Percentiles rank a stretch among this genome's conserved stretches.
phyloP scores from a whole-genome alignment of 2,329 filamentous ascomycete genomes.

The Elsinoe ampelina region DNA sequence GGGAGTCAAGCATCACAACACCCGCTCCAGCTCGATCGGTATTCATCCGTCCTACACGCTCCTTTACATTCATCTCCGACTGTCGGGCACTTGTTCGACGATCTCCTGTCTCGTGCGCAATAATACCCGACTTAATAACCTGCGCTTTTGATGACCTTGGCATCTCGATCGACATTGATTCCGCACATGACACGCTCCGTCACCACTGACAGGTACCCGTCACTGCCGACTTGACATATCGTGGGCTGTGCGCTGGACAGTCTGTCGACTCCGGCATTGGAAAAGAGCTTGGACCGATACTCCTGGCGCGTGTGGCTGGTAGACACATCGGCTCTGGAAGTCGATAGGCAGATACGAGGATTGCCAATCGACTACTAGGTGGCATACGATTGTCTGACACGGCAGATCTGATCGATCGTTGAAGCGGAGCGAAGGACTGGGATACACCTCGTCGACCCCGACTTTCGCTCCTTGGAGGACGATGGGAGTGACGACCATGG shows the following conservation, averaged over 20 bases:
- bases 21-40: neutral
- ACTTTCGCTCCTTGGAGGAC: neutral
- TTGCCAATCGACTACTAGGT: neutral
- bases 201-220: neutral
- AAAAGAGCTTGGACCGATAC: neutral
- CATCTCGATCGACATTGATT: conserved; percentile 1
- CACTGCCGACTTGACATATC: conserved; percentile 1
- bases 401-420: neutral
- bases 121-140: conserved; percentile 9
- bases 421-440: neutral
- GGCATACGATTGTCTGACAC: neutral
- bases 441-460: neutral
- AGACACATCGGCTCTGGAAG: neutral
- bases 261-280: neutral
- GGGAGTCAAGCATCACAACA: neutral
- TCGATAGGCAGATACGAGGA: neutral
- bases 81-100: neutral
- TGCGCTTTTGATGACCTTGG: conserved; percentile 9
- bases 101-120: neutral
- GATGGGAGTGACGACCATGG: conserved; percentile 10
- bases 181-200: conserved; percentile 1
- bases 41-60: conserved; percentile 6
- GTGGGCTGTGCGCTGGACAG: neutral
- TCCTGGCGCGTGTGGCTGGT: neutral
- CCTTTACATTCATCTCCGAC: conserved; percentile 3